These are phyloP conservation scores for Pythium graminicola DNA, from an alignment of 352 stramenopile species.

Conservation along the genomic window DNA sequence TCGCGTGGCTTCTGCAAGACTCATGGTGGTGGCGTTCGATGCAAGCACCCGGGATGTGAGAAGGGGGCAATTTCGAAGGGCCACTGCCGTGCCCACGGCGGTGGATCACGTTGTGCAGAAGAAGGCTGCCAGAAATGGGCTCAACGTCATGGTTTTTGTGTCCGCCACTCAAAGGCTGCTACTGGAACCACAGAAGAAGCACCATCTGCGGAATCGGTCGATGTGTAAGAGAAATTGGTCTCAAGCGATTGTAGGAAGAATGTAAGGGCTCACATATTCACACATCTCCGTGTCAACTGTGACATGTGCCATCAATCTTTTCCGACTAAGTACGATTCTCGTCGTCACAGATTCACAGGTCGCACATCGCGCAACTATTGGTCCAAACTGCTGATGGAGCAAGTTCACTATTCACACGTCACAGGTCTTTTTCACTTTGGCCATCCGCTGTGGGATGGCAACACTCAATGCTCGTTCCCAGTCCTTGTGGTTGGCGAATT, in stretches of 20 bases:
- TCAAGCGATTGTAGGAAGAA: neutral
- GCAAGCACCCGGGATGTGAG: slow-evolving; percentile 61
- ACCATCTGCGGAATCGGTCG: slow-evolving; percentile 11
- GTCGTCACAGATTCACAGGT: slow-evolving; percentile 27
- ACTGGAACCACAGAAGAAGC: slow-evolving; percentile 9
- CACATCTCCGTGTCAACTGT: slow-evolving; percentile 6
- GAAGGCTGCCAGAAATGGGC: slow-evolving; percentile 66
- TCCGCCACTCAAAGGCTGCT: slow-evolving; percentile 57
- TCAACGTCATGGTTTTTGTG: slow-evolving; percentile 64
- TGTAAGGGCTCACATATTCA: slow-evolving; percentile 6
- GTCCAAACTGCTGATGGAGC: slow-evolving; percentile 1
- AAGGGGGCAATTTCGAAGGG: slow-evolving; percentile 85
- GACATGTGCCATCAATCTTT: slow-evolving; percentile 26
- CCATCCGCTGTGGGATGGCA: slow-evolving; percentile 51
- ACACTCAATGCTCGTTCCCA: slow-evolving; percentile 55
- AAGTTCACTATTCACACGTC: neutral
- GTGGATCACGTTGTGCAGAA: slow-evolving; percentile 68
- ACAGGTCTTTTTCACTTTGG: slow-evolving; percentile 3
- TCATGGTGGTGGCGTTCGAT: slow-evolving; percentile 80
- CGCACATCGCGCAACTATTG: slow-evolving; percentile 17
- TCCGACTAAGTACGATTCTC: slow-evolving; percentile 22
- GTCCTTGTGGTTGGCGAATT: slow-evolving; percentile 58
- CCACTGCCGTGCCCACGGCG: slow-evolving; percentile 76
- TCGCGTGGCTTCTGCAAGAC: slow-evolving; percentile 83
- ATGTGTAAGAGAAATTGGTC: slow-evolving; percentile 15